Evolutionary conservation across 495 filamentous ascomycete genomes (phyloP).

Genomic region (Choiromyces venosus): DNA sequence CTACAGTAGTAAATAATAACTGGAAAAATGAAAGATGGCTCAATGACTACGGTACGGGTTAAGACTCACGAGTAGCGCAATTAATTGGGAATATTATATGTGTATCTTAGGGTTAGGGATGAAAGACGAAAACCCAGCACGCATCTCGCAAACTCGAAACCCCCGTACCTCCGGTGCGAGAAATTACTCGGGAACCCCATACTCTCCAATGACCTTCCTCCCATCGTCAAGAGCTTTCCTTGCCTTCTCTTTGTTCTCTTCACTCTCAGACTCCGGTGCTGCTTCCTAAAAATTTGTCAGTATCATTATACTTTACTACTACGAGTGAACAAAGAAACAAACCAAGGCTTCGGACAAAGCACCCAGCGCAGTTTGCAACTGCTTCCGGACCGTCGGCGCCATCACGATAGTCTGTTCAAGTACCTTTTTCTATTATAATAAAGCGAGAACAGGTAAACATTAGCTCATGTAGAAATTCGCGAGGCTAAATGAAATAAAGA

Average conservation of each 20-base stretch:
- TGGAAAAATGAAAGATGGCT: neutral
- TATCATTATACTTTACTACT: neutral
- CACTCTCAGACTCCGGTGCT: conserved; percentile 44
- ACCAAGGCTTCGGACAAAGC: conserved; percentile 59
- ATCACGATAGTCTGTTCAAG: conserved; percentile 77
- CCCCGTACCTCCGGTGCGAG: no score
- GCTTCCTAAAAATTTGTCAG: conserved; percentile 11
- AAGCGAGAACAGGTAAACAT: neutral
- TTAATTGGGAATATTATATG: neutral
- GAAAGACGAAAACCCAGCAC: neutral
- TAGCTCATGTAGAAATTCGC: neutral
- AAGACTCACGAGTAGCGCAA: neutral
- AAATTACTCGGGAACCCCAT: conserved; percentile 11
- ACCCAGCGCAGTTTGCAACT: conserved; percentile 61
- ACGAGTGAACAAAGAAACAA: neutral
- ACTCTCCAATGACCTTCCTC: conserved; percentile 16
- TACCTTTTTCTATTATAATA: conserved; percentile 56
- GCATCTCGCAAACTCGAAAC: neutral
- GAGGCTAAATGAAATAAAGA: neutral
- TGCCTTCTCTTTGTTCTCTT: conserved; percentile 41
- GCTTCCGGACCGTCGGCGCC: conserved; percentile 60
- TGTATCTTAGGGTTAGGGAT: neutral
- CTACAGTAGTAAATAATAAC: neutral
- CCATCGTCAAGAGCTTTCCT: conserved; percentile 26
- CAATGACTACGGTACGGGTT: neutral